Base-by-base conservation (phyloP, 129 eudicot genomes). In the Centaurea solstitialis region DNA sequence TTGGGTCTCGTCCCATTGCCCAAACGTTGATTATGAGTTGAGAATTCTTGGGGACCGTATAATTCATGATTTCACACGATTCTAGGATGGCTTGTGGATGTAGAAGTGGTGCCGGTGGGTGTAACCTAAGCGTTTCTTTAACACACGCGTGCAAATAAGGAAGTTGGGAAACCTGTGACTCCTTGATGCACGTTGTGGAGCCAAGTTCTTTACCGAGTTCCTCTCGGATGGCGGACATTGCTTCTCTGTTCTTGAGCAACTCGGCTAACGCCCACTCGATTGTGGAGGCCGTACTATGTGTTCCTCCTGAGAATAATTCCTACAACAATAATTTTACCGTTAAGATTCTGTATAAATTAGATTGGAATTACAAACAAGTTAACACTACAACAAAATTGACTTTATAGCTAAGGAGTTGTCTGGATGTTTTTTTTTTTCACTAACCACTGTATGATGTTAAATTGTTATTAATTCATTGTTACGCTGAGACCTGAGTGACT, bases 61-160 rank as follows among this genome's bases (percentile, higher is more conserved):
- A 78, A 9, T 72, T 78, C 83, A 83, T 65, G 76, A 79, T 78
- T 37, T 83, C 65, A 23, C 87, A 83, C 3, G 83, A 73, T 38
- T 83, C 85, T 7, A 65, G 45, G 3, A 89, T 86, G 47, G 74
- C 81, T 75, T 90, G 94, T 13, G 91, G 91, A 39, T 82, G 77
- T 33, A 90, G 59, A 26, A 90, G 84, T 47, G 94, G 88, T 53
- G 87, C 90, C 0, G 94, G 91, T 12, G 91, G 94, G 85, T 90
- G 94, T 67, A 90, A 43, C 76, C 94, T 75, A 5, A 87, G 66
- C 20, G 91, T 87, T 83, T 90, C 93, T 22, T 90, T 90, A 20
- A 90, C 81, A 67, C 93, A 90, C 9, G 91, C 88, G 10, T 87
- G 86, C 13, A 90, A 41, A 68, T 82, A 90, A 6, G 86, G 84